phyloP scores from a whole-genome alignment of 176 grass and related monocot species.

The Dendrocalamus sinicus region DNA sequence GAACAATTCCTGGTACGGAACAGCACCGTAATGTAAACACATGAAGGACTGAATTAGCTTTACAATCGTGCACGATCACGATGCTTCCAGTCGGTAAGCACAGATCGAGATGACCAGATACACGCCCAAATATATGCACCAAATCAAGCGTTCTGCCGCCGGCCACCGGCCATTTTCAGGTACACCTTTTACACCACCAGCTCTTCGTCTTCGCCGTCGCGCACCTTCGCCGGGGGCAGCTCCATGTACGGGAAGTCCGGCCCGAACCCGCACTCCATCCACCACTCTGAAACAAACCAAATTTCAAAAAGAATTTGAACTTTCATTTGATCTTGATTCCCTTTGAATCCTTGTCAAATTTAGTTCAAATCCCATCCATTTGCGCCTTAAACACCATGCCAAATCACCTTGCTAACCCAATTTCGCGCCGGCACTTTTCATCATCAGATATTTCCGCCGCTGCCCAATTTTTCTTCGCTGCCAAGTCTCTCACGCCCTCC shows the following conservation, averaged over 20 bases:
- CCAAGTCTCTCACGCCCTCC: too few species aligned
- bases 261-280: slow-evolving; percentile 49
- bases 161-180: slow-evolving; percentile 6
- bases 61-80: neutral
- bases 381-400: too few species aligned
- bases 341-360: too few species aligned
- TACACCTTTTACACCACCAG: slow-evolving; percentile 39
- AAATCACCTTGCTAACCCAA: too few species aligned
- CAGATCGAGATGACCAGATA: neutral
- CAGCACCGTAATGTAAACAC: neutral
- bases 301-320: too few species aligned
- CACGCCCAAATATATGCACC: neutral
- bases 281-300: slow-evolving; percentile 9
- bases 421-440: too few species aligned
- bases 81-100: neutral
- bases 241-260: slow-evolving; percentile 7
- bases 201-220: neutral
- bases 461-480: too few species aligned
- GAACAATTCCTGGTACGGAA: neutral
- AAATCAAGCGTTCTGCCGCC: neutral
- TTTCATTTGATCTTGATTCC: too few species aligned
- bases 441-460: too few species aligned
- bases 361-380: too few species aligned
- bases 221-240: neutral
- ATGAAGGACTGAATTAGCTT: neutral